Base-by-base conservation (phyloP, 2,329 filamentous ascomycete species). In the Stemphylium lycopersici region DNA sequence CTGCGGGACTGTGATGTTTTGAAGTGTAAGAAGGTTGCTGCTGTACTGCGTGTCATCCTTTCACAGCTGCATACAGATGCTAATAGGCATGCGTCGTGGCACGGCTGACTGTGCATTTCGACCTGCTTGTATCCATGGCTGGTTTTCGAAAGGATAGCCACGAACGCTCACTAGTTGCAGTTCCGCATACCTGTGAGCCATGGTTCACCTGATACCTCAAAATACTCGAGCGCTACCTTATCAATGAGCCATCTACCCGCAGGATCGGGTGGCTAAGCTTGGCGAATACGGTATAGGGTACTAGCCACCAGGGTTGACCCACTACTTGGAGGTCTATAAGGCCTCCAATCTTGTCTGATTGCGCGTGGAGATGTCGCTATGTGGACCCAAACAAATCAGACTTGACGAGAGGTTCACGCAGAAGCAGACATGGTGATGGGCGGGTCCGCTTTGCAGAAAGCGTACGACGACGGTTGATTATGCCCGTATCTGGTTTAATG, bases 41-140 rank as follows among this genome's bases (percentile, higher is more conserved):
- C 36, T 49, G 52, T 52, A 41, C 48, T 18, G 52, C 41, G 47
- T 47, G 31, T 31, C 48, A 50, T 41, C 37, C 37, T 59, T 38
- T 32, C 45, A 48, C 33, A 39, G 39, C 37, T 43, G 47, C 40
- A 36, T 37, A 31, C 20, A 40, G 20, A 50, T n/a, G 36, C 29
- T 29, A 20, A 53, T 36, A 34, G 38, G 46, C 38, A 40, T 33
- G 47, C 47, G 45, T 36, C 34, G 32, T 53, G 15, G 24, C 47
- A 43, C 38, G 45, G 51, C 39, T 53, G 45, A 53, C 45, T 53
- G 46, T 53, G 40, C 45, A 29, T 38, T 16, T 20, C 6, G 12
- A 33, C 20, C 37, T 18, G 24, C 13, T 31, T 15, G 39, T 33
- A 42, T 42, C 39, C 39, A 41, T 41, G 39, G 24, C n/a, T 18